Evolutionary conservation across 73 alveolate genomes (phyloP), one percentile per base, ranked within the genome.

Genomic region (Paramecium pentaurelia): DNA sequence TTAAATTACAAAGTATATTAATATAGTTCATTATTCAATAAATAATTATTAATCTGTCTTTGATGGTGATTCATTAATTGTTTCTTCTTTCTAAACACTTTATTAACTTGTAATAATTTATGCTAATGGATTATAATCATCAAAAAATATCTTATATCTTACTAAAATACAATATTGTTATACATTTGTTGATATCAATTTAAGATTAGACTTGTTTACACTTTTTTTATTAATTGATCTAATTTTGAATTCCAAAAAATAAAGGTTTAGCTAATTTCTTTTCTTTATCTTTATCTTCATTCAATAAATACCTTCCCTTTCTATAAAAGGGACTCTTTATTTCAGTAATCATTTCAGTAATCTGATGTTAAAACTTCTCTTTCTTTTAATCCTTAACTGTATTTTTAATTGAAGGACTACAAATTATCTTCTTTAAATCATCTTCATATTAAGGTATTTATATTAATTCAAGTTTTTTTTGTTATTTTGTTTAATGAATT

Each of bases 281-380:
- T 45, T 80, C 91, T 49, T 42, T 80, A 47, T 80, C 91, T 36
- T 80, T 80, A 8, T 80, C 91, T 6, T 80, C 91, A 80, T 80
- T 80, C 22, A 80, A 25, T 42, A 80, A 80, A 47, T 80, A 80
- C 27, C 73, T 42, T 14, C 77, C 73, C 49, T 80, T 80, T 12
- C 25, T 42, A 80, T 80, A 44, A 38, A 22, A 36, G 9, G 91
- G 91, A 47, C 58, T 49, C 30, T 47, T 80, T 22, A 80, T 80
- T 25, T 80, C 91, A 3, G 32, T 36, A 3, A 80, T 42, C 71
- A 80, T 49, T 45, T 80, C 91, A 27, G 91, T 80, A 20, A 80
- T 80, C 28, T 80, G 27, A 80, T 80, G 60, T 37, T 75, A 38
- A 38, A 75, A 64, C 27, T 64, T 64, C 30, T 73, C 58, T 16